Evolutionary conservation across 345 rosid genomes (phyloP), one percentile per base, ranked within the genome.

Genomic region (Erucastrum elatum): DNA sequence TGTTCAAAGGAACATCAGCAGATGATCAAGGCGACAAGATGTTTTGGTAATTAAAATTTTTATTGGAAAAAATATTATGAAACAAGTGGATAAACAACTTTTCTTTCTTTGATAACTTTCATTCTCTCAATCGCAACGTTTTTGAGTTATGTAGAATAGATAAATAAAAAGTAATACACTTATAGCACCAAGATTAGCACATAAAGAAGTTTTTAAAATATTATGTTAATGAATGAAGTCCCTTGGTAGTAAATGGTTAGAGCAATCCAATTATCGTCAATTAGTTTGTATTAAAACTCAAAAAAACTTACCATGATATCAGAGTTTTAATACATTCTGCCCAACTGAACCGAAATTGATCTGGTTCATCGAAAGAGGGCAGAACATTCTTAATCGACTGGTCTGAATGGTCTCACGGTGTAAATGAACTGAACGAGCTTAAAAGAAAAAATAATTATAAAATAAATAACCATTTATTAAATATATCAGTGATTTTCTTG

Each of bases 21-120:
- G 97, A 95, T 74, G 97, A 93, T 75, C 95, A 94, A 84, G 98
- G 99, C 26, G 85, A 93, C 35, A 95, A 95, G 71, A 46, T 13
- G 2, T 13, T 12, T 46, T 46, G 16, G 6, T 41, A 10, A 41
- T 41, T 41, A 10, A 4, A 12, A 1, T 46, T 10, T 41, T 13
- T 41, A 41, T 4, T 12, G 16, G 16, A 46, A 5, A 4, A 41
- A 41, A 46, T 72, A 16, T 72, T 16, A 8, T 10, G 25, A 66
- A 78, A 62, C 77, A 12, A 46, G 49, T 16, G 67, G 21, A 35
- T 17, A 65, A 65, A 79, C 41, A 58, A 67, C 3, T 9, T 51
- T 26, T 63, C 65, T 60, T 10, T 6, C 49, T 3, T 1, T 78
- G 1, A 6, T 55, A 16, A 68, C 51, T 33, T 10, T 53, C 29